phyloP scores from a whole-genome alignment of 176 grass and related monocot genomes.

The sorghum (Sorghum bicolor) region DNA sequence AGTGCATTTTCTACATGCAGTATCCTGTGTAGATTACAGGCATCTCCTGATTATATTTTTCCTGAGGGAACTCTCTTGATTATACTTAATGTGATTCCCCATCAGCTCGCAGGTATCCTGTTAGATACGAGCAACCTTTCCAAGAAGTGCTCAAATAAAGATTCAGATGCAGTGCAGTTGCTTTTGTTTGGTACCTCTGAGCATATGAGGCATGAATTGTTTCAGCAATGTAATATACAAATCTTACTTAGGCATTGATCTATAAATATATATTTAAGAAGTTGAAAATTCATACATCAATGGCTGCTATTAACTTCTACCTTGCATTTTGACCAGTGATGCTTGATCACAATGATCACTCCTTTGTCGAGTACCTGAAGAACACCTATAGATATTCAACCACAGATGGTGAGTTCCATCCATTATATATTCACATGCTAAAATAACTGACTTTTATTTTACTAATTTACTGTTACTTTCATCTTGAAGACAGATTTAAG shows the following conservation, averaged over 20 bases:
- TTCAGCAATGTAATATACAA: constrained; percentile 52
- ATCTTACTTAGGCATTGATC: constrained; percentile 15
- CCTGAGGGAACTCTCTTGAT: background rate
- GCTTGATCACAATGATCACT: constrained; percentile 51
- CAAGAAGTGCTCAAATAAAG: constrained; percentile 45
- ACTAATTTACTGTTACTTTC: background rate
- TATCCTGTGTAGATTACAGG: background rate
- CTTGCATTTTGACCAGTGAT: constrained; percentile 48
- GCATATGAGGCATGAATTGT: constrained; percentile 46
- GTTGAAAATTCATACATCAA: background rate
- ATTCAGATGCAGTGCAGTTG: constrained; percentile 60
- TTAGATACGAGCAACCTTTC: constrained; percentile 59
- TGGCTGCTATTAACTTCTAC: constrained; percentile 18
- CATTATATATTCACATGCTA: background rate
- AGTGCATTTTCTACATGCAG: constrained; percentile 21
- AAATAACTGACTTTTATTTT: background rate
- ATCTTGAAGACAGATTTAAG: background rate
- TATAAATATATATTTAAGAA: background rate
- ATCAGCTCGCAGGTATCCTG: constrained; percentile 72
- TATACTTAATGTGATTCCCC: background rate
- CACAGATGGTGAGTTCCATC: constrained; percentile 35
- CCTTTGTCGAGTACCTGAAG: constrained; percentile 54
- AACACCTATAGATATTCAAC: constrained; percentile 40
- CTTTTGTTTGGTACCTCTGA: constrained; percentile 44
- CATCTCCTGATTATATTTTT: constrained; percentile 3